Conservation (phyloP, 306 rosid genomes). For the Cyclanthera cordifolia region DNA sequence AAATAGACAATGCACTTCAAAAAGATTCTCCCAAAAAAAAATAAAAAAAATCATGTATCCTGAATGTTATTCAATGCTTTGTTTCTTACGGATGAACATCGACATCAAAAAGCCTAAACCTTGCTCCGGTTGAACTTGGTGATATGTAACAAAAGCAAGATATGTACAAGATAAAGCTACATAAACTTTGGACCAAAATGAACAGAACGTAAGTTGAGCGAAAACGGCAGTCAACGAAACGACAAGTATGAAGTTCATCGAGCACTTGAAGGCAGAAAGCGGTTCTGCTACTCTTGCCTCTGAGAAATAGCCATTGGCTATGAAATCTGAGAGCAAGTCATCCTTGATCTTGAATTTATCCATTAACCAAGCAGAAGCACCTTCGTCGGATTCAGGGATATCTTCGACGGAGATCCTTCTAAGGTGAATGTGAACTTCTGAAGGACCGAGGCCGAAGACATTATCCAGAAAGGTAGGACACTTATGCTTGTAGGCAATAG, state of each 20-base stretch:
- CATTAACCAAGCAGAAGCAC: constrained; percentile 62
- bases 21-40: neutral
- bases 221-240: constrained; percentile 41
- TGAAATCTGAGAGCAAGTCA: constrained; percentile 46
- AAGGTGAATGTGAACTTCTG: constrained; percentile 82
- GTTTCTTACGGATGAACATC: constrained; percentile 31
- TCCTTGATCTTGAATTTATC: constrained; percentile 42
- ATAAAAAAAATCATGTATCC: constrained; percentile 23
- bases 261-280: constrained; percentile 48
- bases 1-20: neutral
- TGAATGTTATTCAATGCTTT: constrained; percentile 5
- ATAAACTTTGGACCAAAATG: constrained; percentile 67
- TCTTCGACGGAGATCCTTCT: constrained; percentile 46
- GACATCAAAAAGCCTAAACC: constrained; percentile 29
- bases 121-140: constrained; percentile 38
- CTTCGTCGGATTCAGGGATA: constrained; percentile 47
- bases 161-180: constrained; percentile 60
- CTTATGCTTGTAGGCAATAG: constrained; percentile 64
- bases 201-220: constrained; percentile 46
- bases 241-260: constrained; percentile 31
- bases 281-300: constrained; percentile 31
- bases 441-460: constrained; percentile 79
- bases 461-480: constrained; percentile 84
- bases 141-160: constrained; percentile 60
- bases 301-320: constrained; percentile 56